Evolutionary conservation across 768 basidiomycete species (phyloP), one percentile per base, ranked within the genome.

Genomic region (Trametes punicea): DNA sequence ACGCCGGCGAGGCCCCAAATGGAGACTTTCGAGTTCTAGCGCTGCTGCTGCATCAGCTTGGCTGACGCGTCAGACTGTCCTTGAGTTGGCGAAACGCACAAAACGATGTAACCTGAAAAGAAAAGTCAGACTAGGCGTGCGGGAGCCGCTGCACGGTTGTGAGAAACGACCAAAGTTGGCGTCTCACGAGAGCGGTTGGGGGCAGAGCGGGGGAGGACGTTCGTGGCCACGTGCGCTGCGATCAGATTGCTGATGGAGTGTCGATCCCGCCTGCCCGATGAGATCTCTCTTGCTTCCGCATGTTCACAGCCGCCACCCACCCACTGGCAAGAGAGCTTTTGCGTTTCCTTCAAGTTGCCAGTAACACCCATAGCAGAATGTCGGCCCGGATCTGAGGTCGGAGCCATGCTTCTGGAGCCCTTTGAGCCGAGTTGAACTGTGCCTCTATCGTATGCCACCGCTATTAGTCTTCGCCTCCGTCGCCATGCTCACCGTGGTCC

Each of bases 401-500:
- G n/a, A n/a, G n/a, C n/a, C n/a, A n/a, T n/a, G n/a, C n/a, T 13
- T 31, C 31, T 31, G 31, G 31, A 31, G 31, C 13, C 15, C 13
- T 15, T 15, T n/a, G 34, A n/a, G n/a, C n/a, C n/a, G n/a, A n/a
- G n/a, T n/a, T n/a, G n/a, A n/a, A n/a, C n/a, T 36, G 34, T 16
- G 34, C 34, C 31, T 31, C 13, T 13, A 31, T 31, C 31, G 34
- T 16, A 10, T 8, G 8, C 34, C 34, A 15, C 34, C n/a, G 34
- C n/a, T 15, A n/a, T 15, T n/a, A 16, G 13, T 5, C 34, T 36
- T 36, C 34, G n/a, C 34, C n/a, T n/a, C n/a, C n/a, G 48, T 50
- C 39, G 48, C 48, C 48, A 26, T 50, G 48, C 48, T 38, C 48
- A 40, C 48, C 48, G 18, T 38, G n/a, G n/a, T n/a, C n/a, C 34